Conservation (phyloP, 768 basidiomycete genomes). For the Mycena capillaripes region DNA sequence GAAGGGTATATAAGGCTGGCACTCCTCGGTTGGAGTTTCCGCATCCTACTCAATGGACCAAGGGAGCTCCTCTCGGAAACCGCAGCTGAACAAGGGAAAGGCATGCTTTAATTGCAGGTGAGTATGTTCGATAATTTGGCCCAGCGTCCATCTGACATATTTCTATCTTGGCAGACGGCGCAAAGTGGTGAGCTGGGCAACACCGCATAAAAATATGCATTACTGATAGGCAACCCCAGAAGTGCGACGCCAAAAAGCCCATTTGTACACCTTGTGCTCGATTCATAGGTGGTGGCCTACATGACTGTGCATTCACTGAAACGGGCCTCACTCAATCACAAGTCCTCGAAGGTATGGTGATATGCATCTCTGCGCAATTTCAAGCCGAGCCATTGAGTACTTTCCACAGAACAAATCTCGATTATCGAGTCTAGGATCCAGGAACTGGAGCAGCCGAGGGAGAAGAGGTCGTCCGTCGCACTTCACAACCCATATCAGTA, state of each 20-base stretch:
- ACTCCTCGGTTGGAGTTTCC: not conserved
- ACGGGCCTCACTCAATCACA: constrained; percentile 17
- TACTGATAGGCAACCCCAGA: constrained; percentile 1
- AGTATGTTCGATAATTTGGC: not conserved
- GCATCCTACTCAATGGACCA: constrained; percentile 4
- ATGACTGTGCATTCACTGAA: constrained; percentile 31
- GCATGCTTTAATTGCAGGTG: constrained; percentile 33
- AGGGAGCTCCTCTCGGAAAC: not conserved
- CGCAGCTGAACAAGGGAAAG: constrained; percentile 20
- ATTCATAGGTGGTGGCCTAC: constrained; percentile 16
- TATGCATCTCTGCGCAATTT: too few relatives aligned
- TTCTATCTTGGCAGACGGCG: constrained; percentile 8
- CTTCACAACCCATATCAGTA: constrained; percentile 20
- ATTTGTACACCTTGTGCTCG: constrained; percentile 17
- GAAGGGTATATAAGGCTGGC: constrained; percentile 17
- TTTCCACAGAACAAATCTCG: constrained; percentile 26
- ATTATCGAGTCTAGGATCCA: constrained; percentile 28
- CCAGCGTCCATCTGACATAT: not conserved
- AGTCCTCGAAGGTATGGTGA: constrained; percentile 21
- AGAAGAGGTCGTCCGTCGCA: not conserved
- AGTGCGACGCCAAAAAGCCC: constrained; percentile 26
- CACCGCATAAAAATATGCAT: too few relatives aligned
- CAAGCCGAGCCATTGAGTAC: not conserved
- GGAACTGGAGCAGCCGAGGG: constrained; percentile 18
- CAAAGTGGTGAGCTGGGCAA: constrained; percentile 25